Percentiles rank a stretch among this genome's conserved stretches.
Evolutionary conservation across 768 basidiomycete species (phyloP).

Genomic region (Trametes cubensis): DNA sequence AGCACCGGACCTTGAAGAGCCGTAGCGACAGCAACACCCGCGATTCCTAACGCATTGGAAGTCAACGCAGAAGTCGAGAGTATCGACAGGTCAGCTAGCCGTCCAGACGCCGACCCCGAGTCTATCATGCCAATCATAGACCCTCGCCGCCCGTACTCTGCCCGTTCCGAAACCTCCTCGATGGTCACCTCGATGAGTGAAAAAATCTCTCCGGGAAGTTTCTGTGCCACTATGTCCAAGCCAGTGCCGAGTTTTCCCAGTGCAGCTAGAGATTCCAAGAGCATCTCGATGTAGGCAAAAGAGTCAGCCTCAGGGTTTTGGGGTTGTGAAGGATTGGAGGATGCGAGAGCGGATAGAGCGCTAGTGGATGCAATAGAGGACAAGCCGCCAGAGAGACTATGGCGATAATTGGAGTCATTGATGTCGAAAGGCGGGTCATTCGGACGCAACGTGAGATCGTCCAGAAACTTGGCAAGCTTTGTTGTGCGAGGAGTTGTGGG

Average conservation of each 20-base stretch:
- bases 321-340: slow-evolving; percentile 23
- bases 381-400: slow-evolving; percentile 26
- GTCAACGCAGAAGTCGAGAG: slow-evolving; percentile 18
- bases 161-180: slow-evolving; percentile 90
- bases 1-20: slow-evolving; percentile 12
- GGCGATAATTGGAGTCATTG: slow-evolving; percentile 43
- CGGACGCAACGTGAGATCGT: slow-evolving; percentile 64
- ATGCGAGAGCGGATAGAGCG: slow-evolving; percentile 24
- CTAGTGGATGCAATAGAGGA: slow-evolving; percentile 23
- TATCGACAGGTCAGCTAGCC: slow-evolving; percentile 23
- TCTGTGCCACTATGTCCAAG: slow-evolving; percentile 81
- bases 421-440: slow-evolving; percentile 79
- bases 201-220: slow-evolving; percentile 83
- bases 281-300: slow-evolving; percentile 88
- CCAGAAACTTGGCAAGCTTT: slow-evolving; percentile 64
- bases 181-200: slow-evolving; percentile 82
- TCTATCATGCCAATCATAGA: slow-evolving; percentile 40
- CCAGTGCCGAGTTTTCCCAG: slow-evolving; percentile 85
- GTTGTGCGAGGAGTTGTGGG: slow-evolving; percentile 44
- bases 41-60: slow-evolving; percentile 24
- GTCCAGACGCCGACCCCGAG: slow-evolving; percentile 23
- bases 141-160: slow-evolving; percentile 69
- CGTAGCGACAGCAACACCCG: slow-evolving; percentile 26
- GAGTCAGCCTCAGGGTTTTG: slow-evolving; percentile 89
- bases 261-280: slow-evolving; percentile 90